phyloP scores from a whole-genome alignment of 2,329 filamentous ascomycete species.

The Monosporascus sp. region DNA sequence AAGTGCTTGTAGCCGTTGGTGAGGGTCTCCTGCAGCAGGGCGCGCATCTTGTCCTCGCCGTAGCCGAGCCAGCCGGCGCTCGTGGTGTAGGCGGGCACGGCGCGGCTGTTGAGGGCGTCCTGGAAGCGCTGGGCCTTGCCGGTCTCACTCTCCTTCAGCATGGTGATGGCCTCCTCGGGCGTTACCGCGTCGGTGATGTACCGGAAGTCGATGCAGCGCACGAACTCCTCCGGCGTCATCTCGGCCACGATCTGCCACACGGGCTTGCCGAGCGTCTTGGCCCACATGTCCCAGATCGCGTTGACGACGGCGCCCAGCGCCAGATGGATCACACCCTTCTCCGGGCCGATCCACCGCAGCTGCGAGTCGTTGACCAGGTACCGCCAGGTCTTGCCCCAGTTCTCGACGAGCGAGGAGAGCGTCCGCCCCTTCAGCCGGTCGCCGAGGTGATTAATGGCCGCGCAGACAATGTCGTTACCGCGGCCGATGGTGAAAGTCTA shows the following conservation, averaged over 20 bases:
- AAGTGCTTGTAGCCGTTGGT: slow-evolving; percentile 76
- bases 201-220: slow-evolving; percentile 85
- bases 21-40: slow-evolving; percentile 68
- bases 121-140: slow-evolving; percentile 67
- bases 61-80: slow-evolving; percentile 91
- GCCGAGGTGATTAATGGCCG: slow-evolving; percentile 73
- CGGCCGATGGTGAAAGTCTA: slow-evolving; percentile 79
- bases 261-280: slow-evolving; percentile 77
- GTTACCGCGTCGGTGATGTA: slow-evolving; percentile 95
- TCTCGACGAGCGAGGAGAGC: slow-evolving; percentile 67
- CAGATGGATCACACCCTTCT: slow-evolving; percentile 92
- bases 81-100: slow-evolving; percentile 88
- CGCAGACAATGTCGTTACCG: slow-evolving; percentile 88
- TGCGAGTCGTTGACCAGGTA: slow-evolving; percentile 89
- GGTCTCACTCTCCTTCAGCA: slow-evolving; percentile 61
- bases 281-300: slow-evolving; percentile 94
- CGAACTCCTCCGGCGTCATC: slow-evolving; percentile 83
- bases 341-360: slow-evolving; percentile 88
- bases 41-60: slow-evolving; percentile 79
- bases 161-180: slow-evolving; percentile 70
- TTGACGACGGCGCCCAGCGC: slow-evolving; percentile 86
- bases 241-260: slow-evolving; percentile 88
- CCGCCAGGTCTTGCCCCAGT: slow-evolving; percentile 88
- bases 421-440: slow-evolving; percentile 71
- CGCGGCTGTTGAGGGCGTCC: slow-evolving; percentile 67